These are phyloP conservation scores for Daldinia loculata DNA, from an alignment of 495 filamentous ascomycete genomes.

Conservation along the genomic window DNA sequence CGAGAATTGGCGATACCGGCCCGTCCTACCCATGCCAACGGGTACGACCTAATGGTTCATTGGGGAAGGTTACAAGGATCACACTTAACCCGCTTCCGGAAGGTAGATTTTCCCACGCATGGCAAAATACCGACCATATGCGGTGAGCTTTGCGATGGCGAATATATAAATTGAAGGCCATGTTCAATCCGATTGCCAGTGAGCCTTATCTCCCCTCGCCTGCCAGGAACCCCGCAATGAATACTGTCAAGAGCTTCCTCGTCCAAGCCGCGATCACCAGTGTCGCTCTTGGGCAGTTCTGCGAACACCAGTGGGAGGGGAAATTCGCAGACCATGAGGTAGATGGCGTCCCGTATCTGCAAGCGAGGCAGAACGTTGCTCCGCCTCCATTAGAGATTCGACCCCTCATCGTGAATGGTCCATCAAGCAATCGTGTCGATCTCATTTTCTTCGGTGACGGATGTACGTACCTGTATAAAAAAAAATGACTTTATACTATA, in stretches of 20 bases:
- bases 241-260: constrained; percentile 23
- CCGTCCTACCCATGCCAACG: constrained; percentile 8
- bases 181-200: not conserved
- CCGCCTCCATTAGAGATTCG: constrained; percentile 41
- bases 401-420: constrained; percentile 43
- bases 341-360: constrained; percentile 28
- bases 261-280: constrained; percentile 3
- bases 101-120: constrained; percentile 20
- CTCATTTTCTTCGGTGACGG: constrained; percentile 43
- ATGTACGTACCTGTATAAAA: constrained; percentile 24
- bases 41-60: constrained; percentile 7
- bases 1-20: constrained; percentile 25
- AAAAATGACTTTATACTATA: not conserved
- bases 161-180: not conserved
- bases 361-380: constrained; percentile 23
- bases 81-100: constrained; percentile 19
- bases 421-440: constrained; percentile 40
- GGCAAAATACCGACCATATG: not conserved
- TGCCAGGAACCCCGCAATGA: constrained; percentile 12
- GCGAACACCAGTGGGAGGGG: constrained; percentile 44
- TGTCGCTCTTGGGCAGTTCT: constrained; percentile 31
- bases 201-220: not conserved
- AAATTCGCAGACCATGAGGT: constrained; percentile 30
- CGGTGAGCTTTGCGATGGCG: not conserved
- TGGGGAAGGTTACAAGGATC: constrained; percentile 16